These are phyloP conservation scores for Castanopsis chinensis DNA, from an alignment of 306 rosid genomes.

Conservation along the genomic window DNA sequence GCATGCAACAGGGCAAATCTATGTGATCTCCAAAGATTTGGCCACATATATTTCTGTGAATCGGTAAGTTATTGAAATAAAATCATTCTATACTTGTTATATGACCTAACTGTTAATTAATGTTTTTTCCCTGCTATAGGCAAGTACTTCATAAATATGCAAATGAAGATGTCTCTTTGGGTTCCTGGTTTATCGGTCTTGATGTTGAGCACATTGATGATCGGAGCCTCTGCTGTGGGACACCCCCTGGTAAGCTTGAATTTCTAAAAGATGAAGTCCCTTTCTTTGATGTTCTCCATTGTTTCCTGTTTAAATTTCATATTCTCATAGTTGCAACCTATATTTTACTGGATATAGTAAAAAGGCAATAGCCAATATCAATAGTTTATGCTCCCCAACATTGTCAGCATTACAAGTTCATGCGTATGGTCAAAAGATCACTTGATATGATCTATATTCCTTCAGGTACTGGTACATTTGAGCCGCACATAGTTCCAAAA, in stretches of 20 bases:
- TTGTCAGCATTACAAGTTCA: too few species aligned
- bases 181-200: constrained; percentile 69
- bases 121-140: constrained; percentile 18
- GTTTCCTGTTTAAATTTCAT: background rate
- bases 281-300: background rate
- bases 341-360: background rate
- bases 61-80: constrained; percentile 19
- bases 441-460: too few species aligned
- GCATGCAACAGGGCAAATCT: constrained; percentile 63
- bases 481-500: background rate
- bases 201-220: constrained; percentile 63
- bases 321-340: background rate
- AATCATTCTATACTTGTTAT: background rate
- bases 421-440: too few species aligned
- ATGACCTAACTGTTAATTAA: background rate
- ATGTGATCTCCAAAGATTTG: constrained; percentile 54
- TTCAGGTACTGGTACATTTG: too few species aligned
- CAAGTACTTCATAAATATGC: constrained; percentile 57
- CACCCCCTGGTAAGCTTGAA: constrained; percentile 41
- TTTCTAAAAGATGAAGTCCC: background rate
- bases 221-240: constrained; percentile 57
- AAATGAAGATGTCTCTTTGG: constrained; percentile 64
- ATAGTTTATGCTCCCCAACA: background rate
- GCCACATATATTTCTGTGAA: constrained; percentile 59
- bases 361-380: background rate